Percentiles rank a stretch among this genome's conserved stretches.
Evolutionary conservation across 164 flowering plant species (phyloP).

Genomic region (Vitis riparia): DNA sequence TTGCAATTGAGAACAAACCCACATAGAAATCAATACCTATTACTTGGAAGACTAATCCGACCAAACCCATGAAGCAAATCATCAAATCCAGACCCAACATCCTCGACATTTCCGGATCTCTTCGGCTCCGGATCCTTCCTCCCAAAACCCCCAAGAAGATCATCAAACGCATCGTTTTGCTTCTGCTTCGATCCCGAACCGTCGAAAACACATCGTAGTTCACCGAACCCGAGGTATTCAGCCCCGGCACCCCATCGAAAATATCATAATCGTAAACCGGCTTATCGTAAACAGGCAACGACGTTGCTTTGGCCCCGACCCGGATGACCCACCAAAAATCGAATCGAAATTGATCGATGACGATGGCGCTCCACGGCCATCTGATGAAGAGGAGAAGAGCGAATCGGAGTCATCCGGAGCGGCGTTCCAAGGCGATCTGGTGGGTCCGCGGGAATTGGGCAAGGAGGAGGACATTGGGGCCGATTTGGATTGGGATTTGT

Average conservation of each 20-base stretch:
- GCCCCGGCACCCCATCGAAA: conserved; percentile 23
- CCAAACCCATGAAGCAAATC: conserved; percentile 61
- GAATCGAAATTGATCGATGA: conserved; percentile 14
- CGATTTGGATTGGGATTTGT: conserved; percentile 18
- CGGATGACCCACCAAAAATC: conserved; percentile 5
- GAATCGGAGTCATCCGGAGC: conserved; percentile 10
- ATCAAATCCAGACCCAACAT: conserved; percentile 42
- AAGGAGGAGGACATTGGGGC: conserved; percentile 17
- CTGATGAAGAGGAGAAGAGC: conserved; percentile 8
- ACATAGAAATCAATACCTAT: conserved; percentile 31
- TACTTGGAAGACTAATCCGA: conserved; percentile 28
- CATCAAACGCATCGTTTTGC: conserved; percentile 19
- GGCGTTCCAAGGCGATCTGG: neutral
- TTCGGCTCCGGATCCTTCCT: conserved; percentile 21
- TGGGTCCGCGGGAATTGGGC: conserved; percentile 10
- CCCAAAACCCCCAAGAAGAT: conserved; percentile 35
- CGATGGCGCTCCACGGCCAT: conserved; percentile 3
- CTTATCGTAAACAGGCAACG: conserved; percentile 25
- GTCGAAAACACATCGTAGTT: conserved; percentile 21
- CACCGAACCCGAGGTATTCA: conserved; percentile 11
- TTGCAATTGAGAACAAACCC: neutral
- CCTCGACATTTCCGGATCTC: conserved; percentile 22
- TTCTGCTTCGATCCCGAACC: neutral
- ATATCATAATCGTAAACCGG: conserved; percentile 31
- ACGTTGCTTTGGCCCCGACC: neutral